Evolutionary conservation across 31 red algal species (phyloP).

Genomic region (Porphyra umbilicalis): DNA sequence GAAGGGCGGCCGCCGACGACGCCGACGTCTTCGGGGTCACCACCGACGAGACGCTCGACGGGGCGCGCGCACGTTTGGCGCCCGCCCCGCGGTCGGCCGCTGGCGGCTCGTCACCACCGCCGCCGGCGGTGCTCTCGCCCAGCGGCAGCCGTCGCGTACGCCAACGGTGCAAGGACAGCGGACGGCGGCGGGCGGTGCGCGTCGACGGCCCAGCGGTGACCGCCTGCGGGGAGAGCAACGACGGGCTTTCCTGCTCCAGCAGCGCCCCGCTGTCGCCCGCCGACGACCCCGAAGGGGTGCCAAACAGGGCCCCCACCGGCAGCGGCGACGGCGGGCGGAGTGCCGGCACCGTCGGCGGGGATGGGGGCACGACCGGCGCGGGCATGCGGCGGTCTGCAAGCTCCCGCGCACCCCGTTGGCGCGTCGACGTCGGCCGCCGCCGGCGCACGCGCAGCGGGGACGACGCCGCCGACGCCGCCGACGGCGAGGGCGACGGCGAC

Average conservation of each 20-base stretch:
- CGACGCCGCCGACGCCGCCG: too few relatives aligned
- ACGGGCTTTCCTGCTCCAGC: neutral
- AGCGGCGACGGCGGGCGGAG: neutral
- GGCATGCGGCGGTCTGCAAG: too few relatives aligned
- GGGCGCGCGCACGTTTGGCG: too few relatives aligned
- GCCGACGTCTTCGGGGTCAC: neutral
- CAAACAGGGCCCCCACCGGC: neutral
- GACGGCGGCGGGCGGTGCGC: neutral
- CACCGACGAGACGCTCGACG: neutral
- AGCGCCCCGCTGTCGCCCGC: too few relatives aligned
- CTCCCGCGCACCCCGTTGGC: too few relatives aligned
- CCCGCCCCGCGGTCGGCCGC: too few relatives aligned
- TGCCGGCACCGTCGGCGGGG: neutral
- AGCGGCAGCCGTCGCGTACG: neutral
- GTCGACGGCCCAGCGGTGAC: too few relatives aligned
- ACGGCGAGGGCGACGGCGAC: too few relatives aligned
- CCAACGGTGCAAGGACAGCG: neutral
- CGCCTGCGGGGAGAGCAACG: neutral
- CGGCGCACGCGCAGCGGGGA: too few relatives aligned
- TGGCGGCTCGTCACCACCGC: neutral
- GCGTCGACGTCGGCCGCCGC: too few relatives aligned
- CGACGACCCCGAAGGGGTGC: neutral
- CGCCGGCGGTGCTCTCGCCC: neutral
- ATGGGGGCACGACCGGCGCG: neutral
- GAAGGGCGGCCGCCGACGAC: neutral